These are phyloP conservation scores for Scenedesmus sp. DNA, from an alignment of 163 green algal genomes.

Conservation along the genomic window DNA sequence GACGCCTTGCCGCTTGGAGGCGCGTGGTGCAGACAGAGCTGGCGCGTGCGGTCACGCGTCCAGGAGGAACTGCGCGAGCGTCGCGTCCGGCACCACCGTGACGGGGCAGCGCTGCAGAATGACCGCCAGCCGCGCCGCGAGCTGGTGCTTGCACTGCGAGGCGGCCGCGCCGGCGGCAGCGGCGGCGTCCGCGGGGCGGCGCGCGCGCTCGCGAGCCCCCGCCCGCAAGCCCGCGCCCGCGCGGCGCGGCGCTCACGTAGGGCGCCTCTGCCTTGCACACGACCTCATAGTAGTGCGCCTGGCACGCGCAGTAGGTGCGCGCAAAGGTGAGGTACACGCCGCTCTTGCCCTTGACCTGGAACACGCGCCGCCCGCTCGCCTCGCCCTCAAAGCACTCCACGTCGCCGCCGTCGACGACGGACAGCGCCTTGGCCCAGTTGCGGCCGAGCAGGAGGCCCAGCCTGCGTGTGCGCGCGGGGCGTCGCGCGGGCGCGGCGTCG, in stretches of 20 bases:
- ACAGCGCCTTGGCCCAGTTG: conserved; percentile 74
- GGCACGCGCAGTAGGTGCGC: conserved; percentile 84
- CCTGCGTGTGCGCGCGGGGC: conserved; percentile 47
- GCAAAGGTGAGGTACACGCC: conserved; percentile 81
- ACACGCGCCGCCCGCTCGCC: conserved; percentile 67
- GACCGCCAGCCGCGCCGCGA: conserved; percentile 75
- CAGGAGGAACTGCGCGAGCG: conserved; percentile 65
- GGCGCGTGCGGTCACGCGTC: conserved; percentile 39
- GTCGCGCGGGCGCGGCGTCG: neutral
- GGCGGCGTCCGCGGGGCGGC: too few species aligned
- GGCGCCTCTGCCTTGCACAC: conserved; percentile 67
- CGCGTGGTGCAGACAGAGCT: too few species aligned
- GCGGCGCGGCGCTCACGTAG: conserved; percentile 63
- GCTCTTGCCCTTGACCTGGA: conserved; percentile 66
- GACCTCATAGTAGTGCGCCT: conserved; percentile 85
- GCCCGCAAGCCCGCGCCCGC: too few species aligned
- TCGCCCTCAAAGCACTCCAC: conserved; percentile 74
- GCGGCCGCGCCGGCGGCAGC: neutral
- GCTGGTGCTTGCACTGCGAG: conserved; percentile 93
- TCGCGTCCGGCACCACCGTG: conserved; percentile 55
- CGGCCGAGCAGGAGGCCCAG: conserved; percentile 79
- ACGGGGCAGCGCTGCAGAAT: conserved; percentile 46
- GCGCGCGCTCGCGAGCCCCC: too few species aligned
- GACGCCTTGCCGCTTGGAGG: too few species aligned
- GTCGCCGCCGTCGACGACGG: conserved; percentile 75